Evolutionary conservation across 2,329 filamentous ascomycete species (phyloP), one percentile per base, ranked within the genome.

Genomic region (Cordyceps cateniannulata): DNA sequence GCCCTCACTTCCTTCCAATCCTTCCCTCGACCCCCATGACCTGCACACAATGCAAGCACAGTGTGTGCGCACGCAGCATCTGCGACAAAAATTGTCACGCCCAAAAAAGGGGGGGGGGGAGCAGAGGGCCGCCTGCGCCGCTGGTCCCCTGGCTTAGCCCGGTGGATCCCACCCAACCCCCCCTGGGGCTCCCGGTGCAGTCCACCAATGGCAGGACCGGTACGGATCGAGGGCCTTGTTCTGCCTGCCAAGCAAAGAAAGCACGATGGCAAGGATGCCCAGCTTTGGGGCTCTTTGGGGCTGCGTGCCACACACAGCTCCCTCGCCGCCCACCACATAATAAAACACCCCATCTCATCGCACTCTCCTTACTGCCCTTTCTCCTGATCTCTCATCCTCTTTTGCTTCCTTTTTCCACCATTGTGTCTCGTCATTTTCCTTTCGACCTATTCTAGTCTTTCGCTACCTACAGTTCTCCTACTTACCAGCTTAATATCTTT

Each of bases 361-460:
- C 57, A 3, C 44, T 10, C 10, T 14, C 10, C 22, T 47, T 16
- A 42, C 52, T 57, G 45, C 5, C 51, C 50, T 38, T 32, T 52
- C 50, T 60, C 52, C 50, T 57, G 24, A 25, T 25, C 48, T 62
- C 51, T 42, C n/a, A 27, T 44, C 14, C 48, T 53, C 14, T 48
- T 59, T 18, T 16, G 10, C 50, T 52, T 52, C 35, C 45, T 44
- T 54, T n/a, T 48, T 18, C 42, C 2, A 22, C 42, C 42, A 9
- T n/a, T 6, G 12, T 50, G 16, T 49, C 47, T 16, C 24, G 47
- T 49, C 24, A 14, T 24, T n/a, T 27, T 32, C 25, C 18, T 50
- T 50, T 62, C n/a, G 27, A 57, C 56, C n/a, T 29, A 35, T 62
- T 60, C 56, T 60, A 59, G 61, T 60, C 61, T 52, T 35, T 62